Evolutionary conservation across 495 filamentous ascomycete species (phyloP).

Genomic region (Rhypophila decipiens): DNA sequence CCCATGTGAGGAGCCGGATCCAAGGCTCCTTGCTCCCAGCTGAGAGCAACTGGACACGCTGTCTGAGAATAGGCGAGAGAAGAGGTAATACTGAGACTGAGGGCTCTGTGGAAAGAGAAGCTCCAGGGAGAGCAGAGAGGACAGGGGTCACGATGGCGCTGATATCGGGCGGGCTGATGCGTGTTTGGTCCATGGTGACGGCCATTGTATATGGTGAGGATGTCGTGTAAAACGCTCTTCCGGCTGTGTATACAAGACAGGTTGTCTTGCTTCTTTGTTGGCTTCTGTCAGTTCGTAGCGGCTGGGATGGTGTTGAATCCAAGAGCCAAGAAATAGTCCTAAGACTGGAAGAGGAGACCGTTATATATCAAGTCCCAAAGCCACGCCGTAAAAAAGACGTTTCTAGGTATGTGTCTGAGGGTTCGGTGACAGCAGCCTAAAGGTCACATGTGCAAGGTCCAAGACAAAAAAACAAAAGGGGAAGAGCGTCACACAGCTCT

Average conservation of each 20-base stretch:
- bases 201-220: constrained; percentile 1
- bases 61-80: constrained; percentile 85
- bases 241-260: too few relatives aligned
- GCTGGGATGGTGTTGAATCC: too few relatives aligned
- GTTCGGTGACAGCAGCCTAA: background rate
- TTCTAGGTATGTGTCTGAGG: too few relatives aligned
- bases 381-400: too few relatives aligned
- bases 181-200: constrained; percentile 19
- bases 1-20: constrained; percentile 88
- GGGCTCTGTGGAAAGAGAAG: constrained; percentile 70
- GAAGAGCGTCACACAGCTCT: too few relatives aligned
- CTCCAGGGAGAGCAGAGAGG: constrained; percentile 79
- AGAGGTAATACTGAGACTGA: constrained; percentile 72
- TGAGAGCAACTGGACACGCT: constrained; percentile 74
- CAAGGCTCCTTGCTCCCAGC: constrained; percentile 66
- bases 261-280: too few relatives aligned
- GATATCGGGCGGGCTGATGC: constrained; percentile 58
- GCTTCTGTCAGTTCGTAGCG: too few relatives aligned
- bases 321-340: too few relatives aligned
- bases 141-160: constrained; percentile 64
- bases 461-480: too few relatives aligned
- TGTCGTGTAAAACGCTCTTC: background rate
- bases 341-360: too few relatives aligned
- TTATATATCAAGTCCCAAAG: too few relatives aligned
- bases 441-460: background rate